Evolutionary conservation across 169 alveolate genomes (phyloP).

Genomic region (Plasmodium gonderi): DNA sequence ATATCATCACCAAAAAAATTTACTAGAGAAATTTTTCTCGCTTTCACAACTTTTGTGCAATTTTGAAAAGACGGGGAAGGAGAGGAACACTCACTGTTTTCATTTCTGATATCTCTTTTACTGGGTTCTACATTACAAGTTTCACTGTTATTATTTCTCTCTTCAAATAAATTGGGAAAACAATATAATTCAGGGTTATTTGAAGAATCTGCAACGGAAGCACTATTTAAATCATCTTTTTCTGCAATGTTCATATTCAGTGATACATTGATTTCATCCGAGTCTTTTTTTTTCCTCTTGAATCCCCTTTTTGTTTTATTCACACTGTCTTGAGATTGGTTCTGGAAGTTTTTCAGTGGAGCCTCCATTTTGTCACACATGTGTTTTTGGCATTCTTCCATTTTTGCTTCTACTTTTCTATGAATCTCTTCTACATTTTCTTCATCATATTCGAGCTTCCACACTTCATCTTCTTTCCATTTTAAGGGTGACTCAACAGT

Average conservation of each 20-base stretch:
- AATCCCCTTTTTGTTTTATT: not conserved
- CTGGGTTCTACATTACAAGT: not conserved
- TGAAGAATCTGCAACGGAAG: not conserved
- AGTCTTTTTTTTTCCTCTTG: not conserved
- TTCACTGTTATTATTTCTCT: not conserved
- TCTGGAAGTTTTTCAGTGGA: not conserved
- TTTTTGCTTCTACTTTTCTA: too few relatives aligned
- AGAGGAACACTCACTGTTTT: not conserved
- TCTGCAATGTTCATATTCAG: not conserved
- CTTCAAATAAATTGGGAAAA: not conserved
- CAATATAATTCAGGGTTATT: not conserved
- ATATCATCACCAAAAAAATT: slow-evolving; percentile 31
- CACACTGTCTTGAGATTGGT: not conserved
- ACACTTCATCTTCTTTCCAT: not conserved
- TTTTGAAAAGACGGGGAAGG: not conserved
- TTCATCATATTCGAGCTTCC: not conserved
- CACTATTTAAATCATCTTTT: not conserved
- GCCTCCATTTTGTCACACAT: not conserved
- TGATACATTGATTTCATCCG: not conserved
- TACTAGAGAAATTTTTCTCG: slow-evolving; percentile 28
- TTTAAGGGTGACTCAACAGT: not conserved
- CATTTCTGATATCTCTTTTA: not conserved
- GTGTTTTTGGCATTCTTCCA: too few relatives aligned
- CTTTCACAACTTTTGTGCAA: not conserved
- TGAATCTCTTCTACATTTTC: too few relatives aligned